Percentiles rank a stretch among this genome's conserved stretches.
phyloP scores from a whole-genome alignment of 495 filamentous ascomycete species.

The Talaromyces wortmannii region DNA sequence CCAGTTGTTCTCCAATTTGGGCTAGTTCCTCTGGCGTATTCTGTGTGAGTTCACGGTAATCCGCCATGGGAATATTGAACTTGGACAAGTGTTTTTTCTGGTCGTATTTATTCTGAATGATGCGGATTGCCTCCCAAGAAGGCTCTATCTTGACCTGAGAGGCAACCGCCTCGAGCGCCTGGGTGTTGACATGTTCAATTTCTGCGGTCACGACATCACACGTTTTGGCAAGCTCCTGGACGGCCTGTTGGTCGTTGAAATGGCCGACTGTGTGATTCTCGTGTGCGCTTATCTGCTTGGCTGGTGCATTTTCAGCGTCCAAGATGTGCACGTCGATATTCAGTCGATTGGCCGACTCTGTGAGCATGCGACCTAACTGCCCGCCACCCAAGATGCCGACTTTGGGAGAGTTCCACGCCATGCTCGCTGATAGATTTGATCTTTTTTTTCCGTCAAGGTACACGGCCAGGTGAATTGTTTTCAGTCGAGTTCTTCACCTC shows the following conservation, averaged over 20 bases:
- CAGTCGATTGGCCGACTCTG: conserved; percentile 80
- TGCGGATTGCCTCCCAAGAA: conserved; percentile 79
- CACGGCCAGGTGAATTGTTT: not conserved
- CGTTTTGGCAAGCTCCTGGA: conserved; percentile 65
- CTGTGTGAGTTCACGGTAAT: conserved; percentile 54
- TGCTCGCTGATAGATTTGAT: not conserved
- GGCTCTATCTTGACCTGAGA: conserved; percentile 66
- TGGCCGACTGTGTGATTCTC: conserved; percentile 73
- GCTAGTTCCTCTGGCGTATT: conserved; percentile 51
- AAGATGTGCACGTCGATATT: conserved; percentile 77
- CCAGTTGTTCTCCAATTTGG: conserved; percentile 56
- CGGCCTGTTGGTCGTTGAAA: conserved; percentile 70
- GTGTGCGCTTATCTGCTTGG: conserved; percentile 83
- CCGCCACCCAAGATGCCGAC: conserved; percentile 71
- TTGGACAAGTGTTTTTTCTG: conserved; percentile 77
- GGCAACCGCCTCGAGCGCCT: conserved; percentile 80
- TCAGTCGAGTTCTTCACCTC: not conserved
- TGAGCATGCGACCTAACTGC: conserved; percentile 93
- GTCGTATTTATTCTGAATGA: conserved; percentile 92
- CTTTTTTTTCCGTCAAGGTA: no score
- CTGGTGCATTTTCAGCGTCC: conserved; percentile 72
- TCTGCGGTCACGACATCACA: conserved; percentile 92
- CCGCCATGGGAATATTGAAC: conserved; percentile 62
- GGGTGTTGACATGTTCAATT: conserved; percentile 94
- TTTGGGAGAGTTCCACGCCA: conserved; percentile 42